Percentiles rank a stretch among this genome's conserved stretches.
phyloP scores from a whole-genome alignment of 2,329 filamentous ascomycete genomes.

The Pestalotiopsis sp. region DNA sequence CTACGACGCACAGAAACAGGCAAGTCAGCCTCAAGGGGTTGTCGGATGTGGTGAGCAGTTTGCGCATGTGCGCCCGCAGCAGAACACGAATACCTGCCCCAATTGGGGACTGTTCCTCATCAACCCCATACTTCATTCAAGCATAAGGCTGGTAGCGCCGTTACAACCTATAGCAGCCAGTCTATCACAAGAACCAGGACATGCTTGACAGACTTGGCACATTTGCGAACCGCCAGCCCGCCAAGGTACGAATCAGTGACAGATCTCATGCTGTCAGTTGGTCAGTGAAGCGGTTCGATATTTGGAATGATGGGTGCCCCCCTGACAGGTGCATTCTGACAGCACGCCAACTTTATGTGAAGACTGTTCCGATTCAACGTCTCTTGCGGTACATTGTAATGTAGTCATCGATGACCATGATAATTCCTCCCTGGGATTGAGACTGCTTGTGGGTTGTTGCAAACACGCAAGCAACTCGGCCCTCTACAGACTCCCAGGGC shows the following conservation, averaged over 20 bases:
- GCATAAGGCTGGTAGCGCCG: constrained; percentile 12
- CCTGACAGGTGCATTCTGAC: neutral
- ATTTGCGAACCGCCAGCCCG: neutral
- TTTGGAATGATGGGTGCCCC: neutral
- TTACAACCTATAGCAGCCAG: neutral
- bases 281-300: neutral
- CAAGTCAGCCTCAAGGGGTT: neutral
- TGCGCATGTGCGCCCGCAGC: neutral
- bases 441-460: too few species aligned
- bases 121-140: constrained; percentile 2
- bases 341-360: neutral
- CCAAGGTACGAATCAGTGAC: neutral
- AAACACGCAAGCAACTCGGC: too few species aligned
- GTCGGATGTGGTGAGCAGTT: neutral
- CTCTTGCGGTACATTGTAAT: too few species aligned
- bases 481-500: too few species aligned
- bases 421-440: too few species aligned
- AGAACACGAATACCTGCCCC: neutral
- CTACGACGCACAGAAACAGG: neutral
- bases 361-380: too few species aligned
- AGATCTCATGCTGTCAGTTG: neutral
- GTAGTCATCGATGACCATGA: too few species aligned
- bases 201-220: neutral
- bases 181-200: neutral
- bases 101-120: neutral